phyloP scores from a whole-genome alignment of 78 protist species.

The Dictyostelium capitatum region DNA sequence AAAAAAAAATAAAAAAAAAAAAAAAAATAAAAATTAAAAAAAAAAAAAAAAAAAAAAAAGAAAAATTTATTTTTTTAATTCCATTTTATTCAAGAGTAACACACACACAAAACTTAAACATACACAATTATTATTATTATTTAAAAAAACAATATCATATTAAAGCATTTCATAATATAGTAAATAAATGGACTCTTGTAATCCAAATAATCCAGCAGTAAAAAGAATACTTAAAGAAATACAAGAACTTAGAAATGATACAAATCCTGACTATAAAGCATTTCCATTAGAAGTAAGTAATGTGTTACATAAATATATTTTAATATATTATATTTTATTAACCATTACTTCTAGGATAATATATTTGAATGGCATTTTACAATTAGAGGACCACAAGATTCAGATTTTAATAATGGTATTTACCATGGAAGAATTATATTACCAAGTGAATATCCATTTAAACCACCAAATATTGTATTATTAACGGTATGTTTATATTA shows the following conservation, averaged over 20 bases:
- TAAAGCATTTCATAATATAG: not conserved
- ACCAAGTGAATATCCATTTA: conserved; percentile 95
- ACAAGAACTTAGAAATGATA: conserved; percentile 51
- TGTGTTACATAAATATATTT: no score
- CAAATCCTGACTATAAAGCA: conserved; percentile 72
- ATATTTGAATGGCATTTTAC: conserved; percentile 98
- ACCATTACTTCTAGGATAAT: no score
- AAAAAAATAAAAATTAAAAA: not conserved
- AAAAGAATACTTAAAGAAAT: conserved; percentile 74
- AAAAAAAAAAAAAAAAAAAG: not conserved
- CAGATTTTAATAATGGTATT: conserved; percentile 92
- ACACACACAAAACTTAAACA: no score
- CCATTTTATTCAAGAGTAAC: not conserved
- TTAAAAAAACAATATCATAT: not conserved
- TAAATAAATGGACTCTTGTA: conserved; percentile 1
- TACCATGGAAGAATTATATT: conserved; percentile 97
- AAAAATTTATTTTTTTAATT: not conserved
- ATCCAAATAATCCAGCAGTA: conserved; percentile 52
- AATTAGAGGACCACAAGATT: conserved; percentile 94
- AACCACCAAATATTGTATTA: conserved; percentile 93
- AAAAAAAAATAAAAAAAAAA: not conserved
- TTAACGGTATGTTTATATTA: conserved; percentile 82
- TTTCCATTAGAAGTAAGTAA: conserved; percentile 63
- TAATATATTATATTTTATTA: no score
- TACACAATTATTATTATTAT: not conserved